Conservation (phyloP, 1,139 yeast species). For the Yamadazyma trypodendri region DNA sequence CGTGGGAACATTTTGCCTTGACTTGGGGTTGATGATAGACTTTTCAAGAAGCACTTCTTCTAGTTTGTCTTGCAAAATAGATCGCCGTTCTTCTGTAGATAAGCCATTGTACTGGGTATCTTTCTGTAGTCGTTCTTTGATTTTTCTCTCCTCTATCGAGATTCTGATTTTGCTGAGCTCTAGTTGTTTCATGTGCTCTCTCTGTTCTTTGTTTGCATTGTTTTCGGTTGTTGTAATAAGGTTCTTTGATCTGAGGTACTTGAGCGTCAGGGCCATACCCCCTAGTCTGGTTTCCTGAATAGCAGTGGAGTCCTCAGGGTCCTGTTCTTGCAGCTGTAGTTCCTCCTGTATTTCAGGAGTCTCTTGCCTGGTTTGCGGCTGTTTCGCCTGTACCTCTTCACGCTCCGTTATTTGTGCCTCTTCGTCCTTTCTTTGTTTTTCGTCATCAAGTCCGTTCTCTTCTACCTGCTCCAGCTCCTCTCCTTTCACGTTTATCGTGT, state of each 20-base stretch:
- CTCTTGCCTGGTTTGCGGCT: too few relatives aligned
- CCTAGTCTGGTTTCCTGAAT: constrained; percentile 21
- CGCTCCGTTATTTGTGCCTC: background rate
- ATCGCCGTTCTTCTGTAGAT: constrained; percentile 29
- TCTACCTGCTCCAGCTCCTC: background rate
- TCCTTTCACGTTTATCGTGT: constrained; percentile 21
- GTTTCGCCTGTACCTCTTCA: background rate
- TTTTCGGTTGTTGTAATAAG: constrained; percentile 20
- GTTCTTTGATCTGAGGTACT: constrained; percentile 47
- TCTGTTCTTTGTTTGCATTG: constrained; percentile 20
- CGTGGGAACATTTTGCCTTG: constrained; percentile 10
- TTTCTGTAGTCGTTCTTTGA: constrained; percentile 39
- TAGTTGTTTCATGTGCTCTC: constrained; percentile 30
- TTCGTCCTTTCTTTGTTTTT: constrained; percentile 3
- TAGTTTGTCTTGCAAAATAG: constrained; percentile 25
- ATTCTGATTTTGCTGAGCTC: constrained; percentile 34
- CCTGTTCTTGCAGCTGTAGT: too few relatives aligned
- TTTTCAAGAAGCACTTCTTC: constrained; percentile 31
- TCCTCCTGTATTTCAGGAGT: too few relatives aligned
- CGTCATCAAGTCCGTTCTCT: background rate
- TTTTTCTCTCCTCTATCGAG: constrained; percentile 36
- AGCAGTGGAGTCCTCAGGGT: too few relatives aligned
- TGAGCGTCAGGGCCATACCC: constrained; percentile 60
- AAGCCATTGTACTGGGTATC: constrained; percentile 32
- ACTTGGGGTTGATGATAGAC: constrained; percentile 18